A percentile compares a stretch with the other conserved stretches of the same genome.
These are phyloP conservation scores for Penicillium brasilianum DNA, from an alignment of 2,329 filamentous ascomycete genomes.

Conservation along the genomic window DNA sequence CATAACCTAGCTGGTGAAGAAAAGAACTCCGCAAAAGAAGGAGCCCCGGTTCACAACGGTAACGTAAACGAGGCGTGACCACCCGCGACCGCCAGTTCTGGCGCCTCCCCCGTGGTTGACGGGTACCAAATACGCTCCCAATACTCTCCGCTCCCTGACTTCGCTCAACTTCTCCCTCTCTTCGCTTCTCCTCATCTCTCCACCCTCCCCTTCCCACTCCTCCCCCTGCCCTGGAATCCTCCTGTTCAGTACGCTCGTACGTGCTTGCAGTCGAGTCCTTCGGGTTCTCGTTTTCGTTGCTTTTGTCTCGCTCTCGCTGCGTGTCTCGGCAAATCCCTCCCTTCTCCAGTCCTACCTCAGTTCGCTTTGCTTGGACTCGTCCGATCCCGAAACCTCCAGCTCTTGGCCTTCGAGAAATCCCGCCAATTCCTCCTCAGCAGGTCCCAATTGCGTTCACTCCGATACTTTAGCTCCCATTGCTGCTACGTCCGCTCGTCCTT, in stretches of 20 bases:
- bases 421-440: slow-evolving; percentile 18
- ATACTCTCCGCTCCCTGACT: slow-evolving; percentile 32
- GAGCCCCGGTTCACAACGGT: slow-evolving; percentile 12
- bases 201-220: slow-evolving; percentile 29
- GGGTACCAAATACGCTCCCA: slow-evolving; percentile 30
- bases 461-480: neutral
- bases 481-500: neutral
- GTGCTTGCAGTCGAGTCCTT: slow-evolving; percentile 38
- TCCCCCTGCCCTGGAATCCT: slow-evolving; percentile 27
- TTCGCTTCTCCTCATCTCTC: slow-evolving; percentile 27
- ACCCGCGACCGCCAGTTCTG: slow-evolving; percentile 18
- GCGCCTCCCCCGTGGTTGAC: slow-evolving; percentile 2
- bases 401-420: slow-evolving; percentile 9
- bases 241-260: slow-evolving; percentile 37
- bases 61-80: slow-evolving; percentile 15
- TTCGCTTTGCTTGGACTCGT: slow-evolving; percentile 12
- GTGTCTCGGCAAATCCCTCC: slow-evolving; percentile 12
- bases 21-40: neutral
- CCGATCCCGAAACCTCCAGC: slow-evolving; percentile 2
- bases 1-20: neutral
- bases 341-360: slow-evolving; percentile 4
- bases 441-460: slow-evolving; percentile 18
- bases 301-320: slow-evolving; percentile 18
- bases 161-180: slow-evolving; percentile 26
- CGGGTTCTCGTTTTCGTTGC: slow-evolving; percentile 24